Base-by-base conservation (phyloP, 2,329 filamentous ascomycete genomes). In the Cordyceps pruinosa region DNA sequence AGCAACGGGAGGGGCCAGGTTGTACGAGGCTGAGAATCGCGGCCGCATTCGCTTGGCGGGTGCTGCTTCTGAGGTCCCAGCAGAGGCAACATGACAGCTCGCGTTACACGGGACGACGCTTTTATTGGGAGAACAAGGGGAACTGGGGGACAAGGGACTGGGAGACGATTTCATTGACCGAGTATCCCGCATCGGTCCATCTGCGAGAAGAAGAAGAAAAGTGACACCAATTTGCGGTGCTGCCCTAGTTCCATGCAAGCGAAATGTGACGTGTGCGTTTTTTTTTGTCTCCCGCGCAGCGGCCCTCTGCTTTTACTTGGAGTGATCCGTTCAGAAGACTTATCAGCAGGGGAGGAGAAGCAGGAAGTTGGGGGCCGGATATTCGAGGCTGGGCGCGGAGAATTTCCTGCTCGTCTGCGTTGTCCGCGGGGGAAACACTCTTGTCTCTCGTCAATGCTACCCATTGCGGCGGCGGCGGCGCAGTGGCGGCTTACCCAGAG, bases 81-180 rank as follows among this genome's bases (percentile, higher is more conserved):
- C 37, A 7, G n/a, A 25, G 35, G n/a, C n/a, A 13, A 50, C 13
- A 28, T 55, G 51, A 55, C 41, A 55, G 35, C 53, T 56, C 53
- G 35, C 13, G 53, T 48, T 32, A 28, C 53, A 56, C 53, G 10
- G 10, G 19, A 4, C 32, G 26, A 19, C 19, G 12, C 8, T 17
- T 23, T 30, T 8, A 2, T 25, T n/a, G 5, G 35, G 35, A 19
- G 28, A 23, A 13, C 26, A 30, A 15, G 23, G 48, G n/a, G 23
- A 19, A 30, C 17, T 23, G 28, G 21, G 9, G 17, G n/a, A 19
- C n/a, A 39, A 49, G 21, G 12, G 21, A 26, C 23, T 13, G 6
- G 5, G n/a, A 52, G 23, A 21, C 2, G n/a, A n/a, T 17, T 37
- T 25, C n/a, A 35, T 21, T 42, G 39, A 23, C 46, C n/a, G 35